A percentile compares a stretch with the other conserved stretches of the same genome.
phyloP scores from a whole-genome alignment of 192 early-diverging fungal genomes.

The Linnemannia exigua region DNA sequence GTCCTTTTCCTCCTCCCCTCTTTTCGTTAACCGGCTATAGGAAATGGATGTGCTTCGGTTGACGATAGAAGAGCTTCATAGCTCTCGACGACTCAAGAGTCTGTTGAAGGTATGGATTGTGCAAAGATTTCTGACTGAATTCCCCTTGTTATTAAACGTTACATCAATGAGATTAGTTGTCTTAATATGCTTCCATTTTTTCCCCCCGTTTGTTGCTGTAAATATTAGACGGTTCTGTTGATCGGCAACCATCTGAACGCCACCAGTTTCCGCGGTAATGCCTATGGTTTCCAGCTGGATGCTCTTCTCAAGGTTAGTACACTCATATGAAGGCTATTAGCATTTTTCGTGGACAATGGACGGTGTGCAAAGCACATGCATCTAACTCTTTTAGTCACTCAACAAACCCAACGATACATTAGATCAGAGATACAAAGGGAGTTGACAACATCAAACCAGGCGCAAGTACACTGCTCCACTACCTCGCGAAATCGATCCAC shows the following conservation, averaged over 20 bases:
- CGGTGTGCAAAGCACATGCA: background rate
- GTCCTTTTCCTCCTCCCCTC: background rate
- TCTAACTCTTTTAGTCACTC: background rate
- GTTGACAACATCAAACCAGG: conserved; percentile 60
- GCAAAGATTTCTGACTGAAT: no score
- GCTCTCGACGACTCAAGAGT: conserved; percentile 58
- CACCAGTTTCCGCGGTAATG: conserved; percentile 70
- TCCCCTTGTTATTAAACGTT: no score
- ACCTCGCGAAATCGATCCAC: conserved; percentile 62
- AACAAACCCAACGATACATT: background rate
- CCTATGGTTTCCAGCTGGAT: conserved; percentile 69
- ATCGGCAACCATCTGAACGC: conserved; percentile 71
- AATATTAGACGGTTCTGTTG: conserved; percentile 63
- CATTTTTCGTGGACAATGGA: background rate
- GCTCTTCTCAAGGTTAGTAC: conserved; percentile 64
- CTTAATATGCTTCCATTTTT: background rate
- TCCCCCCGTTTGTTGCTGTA: background rate
- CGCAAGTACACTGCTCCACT: conserved; percentile 65
- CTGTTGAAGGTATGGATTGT: conserved; percentile 62
- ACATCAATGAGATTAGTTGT: no score
- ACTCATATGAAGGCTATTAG: no score
- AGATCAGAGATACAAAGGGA: conserved; percentile 70
- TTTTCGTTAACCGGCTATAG: conserved; percentile 25
- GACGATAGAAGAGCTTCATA: conserved; percentile 62
- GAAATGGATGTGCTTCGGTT: conserved; percentile 63